Evolutionary conservation across 768 basidiomycete genomes (phyloP), one percentile per base, ranked within the genome.

Genomic region (Pleurotus citrinopileatus): DNA sequence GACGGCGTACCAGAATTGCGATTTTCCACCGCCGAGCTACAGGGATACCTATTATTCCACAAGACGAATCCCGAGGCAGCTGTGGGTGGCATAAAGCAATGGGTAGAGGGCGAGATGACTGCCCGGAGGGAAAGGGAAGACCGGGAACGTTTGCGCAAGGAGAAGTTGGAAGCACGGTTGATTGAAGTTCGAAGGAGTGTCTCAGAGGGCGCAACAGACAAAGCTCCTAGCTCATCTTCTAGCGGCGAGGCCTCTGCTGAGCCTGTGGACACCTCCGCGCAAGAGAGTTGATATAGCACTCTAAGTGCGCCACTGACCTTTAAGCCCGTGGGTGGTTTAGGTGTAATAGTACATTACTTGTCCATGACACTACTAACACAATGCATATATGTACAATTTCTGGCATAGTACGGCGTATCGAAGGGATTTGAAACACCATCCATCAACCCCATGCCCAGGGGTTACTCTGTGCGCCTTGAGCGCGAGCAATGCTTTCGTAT

Each of bases 1-100:
- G 56, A 62, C 0, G 54, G 55, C 2, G 64, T 86, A 20, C 82
- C 84, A 0, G 64, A 72, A 9, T 59, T 74, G 42, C 73, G 75
- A 54, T 80, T 84, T 60, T 80, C 81, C 26, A 79, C 80, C 0
- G 83, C 85, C 0, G 81, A 84, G 53, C 69, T 87, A 2, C 84
- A 86, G 60, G 81, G 82, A 0, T 86, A 76, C 63, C 69, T 86
- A 10, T 68, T 86, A 5, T 60, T 63, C 8, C 70, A 71, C 56
- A 78, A 79, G 58, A 70, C 66, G 42, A 57, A 72, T 42, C 75
- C 78, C 0, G 60, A 56, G 38, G 58, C 62, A 3, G 77, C 78
- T 0, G 72, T 65, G 0, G 56, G 44, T 15, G 67, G 62, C n/a
- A 59, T 67, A 9, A 59, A 56, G 5, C 67, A 58, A n/a, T 85